phyloP scores from a whole-genome alignment of 176 grass and related monocot species.

The Hyparrhenia diplandra region DNA sequence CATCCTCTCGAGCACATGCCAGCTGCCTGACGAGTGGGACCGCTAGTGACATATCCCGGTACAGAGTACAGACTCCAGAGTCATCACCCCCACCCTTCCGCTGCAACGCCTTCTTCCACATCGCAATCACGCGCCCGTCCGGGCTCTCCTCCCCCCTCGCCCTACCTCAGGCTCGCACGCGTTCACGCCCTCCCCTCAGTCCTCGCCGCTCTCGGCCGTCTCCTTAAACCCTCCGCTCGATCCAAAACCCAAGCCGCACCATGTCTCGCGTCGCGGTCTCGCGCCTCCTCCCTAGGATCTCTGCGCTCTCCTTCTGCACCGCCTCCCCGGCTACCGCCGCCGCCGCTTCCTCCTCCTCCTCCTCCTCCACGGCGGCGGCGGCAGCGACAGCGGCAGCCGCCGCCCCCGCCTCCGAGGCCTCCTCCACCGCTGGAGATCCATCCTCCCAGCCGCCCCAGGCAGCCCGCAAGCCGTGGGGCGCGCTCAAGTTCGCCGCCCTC shows the following conservation, averaged over 20 bases:
- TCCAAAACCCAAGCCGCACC: not conserved
- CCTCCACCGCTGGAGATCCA: constrained; percentile 17
- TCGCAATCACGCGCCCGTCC: not conserved
- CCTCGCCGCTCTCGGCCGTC: not conserved
- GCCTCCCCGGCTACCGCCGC: constrained; percentile 24
- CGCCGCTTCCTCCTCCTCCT: constrained; percentile 25
- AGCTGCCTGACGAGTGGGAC: not conserved
- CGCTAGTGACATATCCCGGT: not conserved
- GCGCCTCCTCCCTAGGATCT: constrained; percentile 41
- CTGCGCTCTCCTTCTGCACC: constrained; percentile 26
- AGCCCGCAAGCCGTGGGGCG: constrained; percentile 37
- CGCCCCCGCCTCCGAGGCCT: constrained; percentile 12
- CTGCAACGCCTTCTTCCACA: not conserved
- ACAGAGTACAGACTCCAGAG: not conserved
- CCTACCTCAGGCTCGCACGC: not conserved
- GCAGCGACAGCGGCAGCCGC: not conserved
- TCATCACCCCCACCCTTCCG: not conserved
- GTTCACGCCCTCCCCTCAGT: not conserved
- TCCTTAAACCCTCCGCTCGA: constrained; percentile 23
- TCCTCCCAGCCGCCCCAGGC: constrained; percentile 12
- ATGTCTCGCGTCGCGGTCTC: constrained; percentile 52
- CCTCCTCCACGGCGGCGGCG: not conserved
- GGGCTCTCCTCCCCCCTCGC: not conserved
- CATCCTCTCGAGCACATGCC: not conserved
- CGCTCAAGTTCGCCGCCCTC: constrained; percentile 43